These are phyloP conservation scores for Raddia guianensis DNA, from an alignment of 176 grass and related monocot genomes.

Conservation along the genomic window DNA sequence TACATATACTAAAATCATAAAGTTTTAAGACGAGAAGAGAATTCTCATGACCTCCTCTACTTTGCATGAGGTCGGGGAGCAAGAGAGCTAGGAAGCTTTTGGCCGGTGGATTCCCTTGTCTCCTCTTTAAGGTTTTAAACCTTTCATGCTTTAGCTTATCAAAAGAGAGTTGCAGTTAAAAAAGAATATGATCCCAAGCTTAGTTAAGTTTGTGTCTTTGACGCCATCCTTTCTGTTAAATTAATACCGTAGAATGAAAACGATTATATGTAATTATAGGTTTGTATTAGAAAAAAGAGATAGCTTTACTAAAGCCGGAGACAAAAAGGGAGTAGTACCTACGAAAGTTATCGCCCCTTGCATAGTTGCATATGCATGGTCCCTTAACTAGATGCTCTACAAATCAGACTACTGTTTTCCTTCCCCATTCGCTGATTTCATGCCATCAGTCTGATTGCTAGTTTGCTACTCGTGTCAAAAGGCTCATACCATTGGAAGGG, in stretches of 20 bases:
- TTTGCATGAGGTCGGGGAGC: too few species aligned
- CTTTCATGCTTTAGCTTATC: neutral
- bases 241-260: neutral
- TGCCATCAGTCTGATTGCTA: constrained; percentile 4
- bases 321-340: neutral
- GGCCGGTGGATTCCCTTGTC: too few species aligned
- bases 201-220: neutral
- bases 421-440: neutral
- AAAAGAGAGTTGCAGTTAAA: neutral
- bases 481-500: neutral
- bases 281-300: neutral
- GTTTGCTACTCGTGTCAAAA: constrained; percentile 7
- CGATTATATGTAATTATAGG: neutral
- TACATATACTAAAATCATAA: too few species aligned
- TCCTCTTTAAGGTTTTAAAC: neutral
- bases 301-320: neutral
- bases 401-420: neutral
- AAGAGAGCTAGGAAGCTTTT: too few species aligned
- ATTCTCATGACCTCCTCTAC: too few species aligned
- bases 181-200: neutral
- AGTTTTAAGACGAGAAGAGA: too few species aligned
- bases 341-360: neutral
- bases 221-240: neutral
- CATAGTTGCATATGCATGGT: neutral
- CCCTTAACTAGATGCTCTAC: constrained; percentile 7